phyloP scores from a whole-genome alignment of 1,139 yeast genomes.

The Nakaseomyces delphensis region DNA sequence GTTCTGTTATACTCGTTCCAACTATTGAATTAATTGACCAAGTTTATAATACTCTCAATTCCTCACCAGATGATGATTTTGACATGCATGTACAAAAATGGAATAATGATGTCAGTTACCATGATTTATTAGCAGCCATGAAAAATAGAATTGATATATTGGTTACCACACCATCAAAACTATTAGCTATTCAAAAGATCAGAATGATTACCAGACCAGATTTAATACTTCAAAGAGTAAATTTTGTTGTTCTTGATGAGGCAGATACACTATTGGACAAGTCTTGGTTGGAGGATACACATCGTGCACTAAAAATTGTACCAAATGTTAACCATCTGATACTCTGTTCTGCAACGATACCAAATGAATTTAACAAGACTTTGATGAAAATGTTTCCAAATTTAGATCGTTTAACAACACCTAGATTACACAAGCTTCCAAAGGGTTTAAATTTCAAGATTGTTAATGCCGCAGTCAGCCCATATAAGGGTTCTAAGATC shows the following conservation, averaged over 20 bases:
- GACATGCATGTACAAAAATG: conserved; percentile 47
- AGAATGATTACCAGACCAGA: conserved; percentile 42
- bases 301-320: conserved; percentile 45
- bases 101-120: conserved; percentile 45
- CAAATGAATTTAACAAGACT: conserved; percentile 62
- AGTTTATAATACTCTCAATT: conserved; percentile 47
- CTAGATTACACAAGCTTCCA: conserved; percentile 76
- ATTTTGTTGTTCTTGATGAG: conserved; percentile 77
- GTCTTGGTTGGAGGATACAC: conserved; percentile 67
- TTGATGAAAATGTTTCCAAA: conserved; percentile 57
- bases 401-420: conserved; percentile 63
- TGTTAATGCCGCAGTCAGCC: conserved; percentile 64
- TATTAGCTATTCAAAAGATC: conserved; percentile 40
- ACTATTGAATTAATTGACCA: conserved; percentile 85
- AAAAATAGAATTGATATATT: conserved; percentile 60
- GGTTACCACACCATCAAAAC: conserved; percentile 75
- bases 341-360: conserved; percentile 86
- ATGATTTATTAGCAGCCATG: conserved; percentile 42
- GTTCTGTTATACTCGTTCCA: conserved; percentile 72
- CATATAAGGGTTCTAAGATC: conserved; percentile 74
- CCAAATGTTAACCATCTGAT: conserved; percentile 53
- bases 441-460: conserved; percentile 60
- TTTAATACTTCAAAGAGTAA: conserved; percentile 39
- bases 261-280: conserved; percentile 89
- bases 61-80: conserved; percentile 35